Evolutionary conservation across 805 yeast genomes (phyloP).

Genomic region (Wickerhamomyces hampshirensis): DNA sequence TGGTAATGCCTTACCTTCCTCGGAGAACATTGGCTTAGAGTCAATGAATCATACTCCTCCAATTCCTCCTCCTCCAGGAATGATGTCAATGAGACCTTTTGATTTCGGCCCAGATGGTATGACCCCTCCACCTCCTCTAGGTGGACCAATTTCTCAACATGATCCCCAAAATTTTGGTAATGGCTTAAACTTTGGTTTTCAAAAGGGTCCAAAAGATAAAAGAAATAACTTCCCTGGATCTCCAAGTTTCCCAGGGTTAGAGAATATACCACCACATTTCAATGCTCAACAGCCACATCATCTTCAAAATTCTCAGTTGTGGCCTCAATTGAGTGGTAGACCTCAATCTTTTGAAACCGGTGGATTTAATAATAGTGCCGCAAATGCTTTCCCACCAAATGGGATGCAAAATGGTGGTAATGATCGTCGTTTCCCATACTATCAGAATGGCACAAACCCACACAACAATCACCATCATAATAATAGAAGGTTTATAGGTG

Average conservation of each 20-base stretch:
- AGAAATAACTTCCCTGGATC: not conserved
- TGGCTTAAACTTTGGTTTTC: not conserved
- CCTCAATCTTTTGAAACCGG: constrained; percentile 15
- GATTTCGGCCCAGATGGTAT: constrained; percentile 24
- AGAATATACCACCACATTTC: no score
- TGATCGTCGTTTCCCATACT: constrained; percentile 18
- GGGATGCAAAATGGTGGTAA: constrained; percentile 10
- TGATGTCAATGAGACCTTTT: constrained; percentile 24
- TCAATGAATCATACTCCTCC: constrained; percentile 20
- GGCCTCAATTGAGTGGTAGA: constrained; percentile 22
- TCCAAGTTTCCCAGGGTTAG: not conserved
- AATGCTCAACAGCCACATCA: constrained; percentile 9
- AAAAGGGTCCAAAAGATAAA: not conserved
- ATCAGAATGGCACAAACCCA: constrained; percentile 11
- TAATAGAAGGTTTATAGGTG: constrained; percentile 16
- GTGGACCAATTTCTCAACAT: constrained; percentile 12
- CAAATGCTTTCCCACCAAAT: constrained; percentile 6
- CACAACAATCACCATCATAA: constrained; percentile 10
- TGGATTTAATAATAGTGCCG: constrained; percentile 8
- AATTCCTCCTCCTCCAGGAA: constrained; percentile 22
- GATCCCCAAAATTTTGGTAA: constrained; percentile 2
- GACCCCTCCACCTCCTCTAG: constrained; percentile 12
- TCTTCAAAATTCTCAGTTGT: constrained; percentile 19
- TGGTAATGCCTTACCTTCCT: constrained; percentile 8
- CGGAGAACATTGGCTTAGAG: constrained; percentile 11